These are phyloP conservation scores for Starmerella bombi DNA, from an alignment of 805 yeast genomes.

Conservation along the genomic window DNA sequence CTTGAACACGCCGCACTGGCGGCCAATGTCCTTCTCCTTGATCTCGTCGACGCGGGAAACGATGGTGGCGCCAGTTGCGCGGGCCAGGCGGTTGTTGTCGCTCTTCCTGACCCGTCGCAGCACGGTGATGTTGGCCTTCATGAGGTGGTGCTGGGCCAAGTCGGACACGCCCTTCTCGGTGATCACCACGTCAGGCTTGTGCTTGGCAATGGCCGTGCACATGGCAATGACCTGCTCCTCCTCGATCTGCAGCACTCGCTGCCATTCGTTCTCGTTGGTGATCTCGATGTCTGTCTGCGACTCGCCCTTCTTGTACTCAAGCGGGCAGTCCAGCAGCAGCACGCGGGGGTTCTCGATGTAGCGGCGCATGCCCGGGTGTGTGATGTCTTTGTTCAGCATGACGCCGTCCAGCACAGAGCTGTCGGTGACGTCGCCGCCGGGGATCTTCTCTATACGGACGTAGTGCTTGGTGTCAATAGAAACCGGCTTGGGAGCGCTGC, in stretches of 20 bases:
- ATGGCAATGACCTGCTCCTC: conserved; percentile 87
- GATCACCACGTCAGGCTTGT: conserved; percentile 86
- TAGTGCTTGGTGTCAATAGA: conserved; percentile 91
- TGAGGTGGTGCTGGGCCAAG: conserved; percentile 88
- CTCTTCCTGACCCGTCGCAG: conserved; percentile 90
- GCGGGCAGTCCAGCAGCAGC: conserved; percentile 83
- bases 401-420: conserved; percentile 82
- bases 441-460: conserved; percentile 86
- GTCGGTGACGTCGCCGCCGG: conserved; percentile 95
- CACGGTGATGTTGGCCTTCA: conserved; percentile 86
- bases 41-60: conserved; percentile 92
- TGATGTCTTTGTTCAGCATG: conserved; percentile 86
- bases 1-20: conserved; percentile 76
- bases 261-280: conserved; percentile 93
- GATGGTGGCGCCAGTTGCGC: conserved; percentile 95
- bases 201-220: conserved; percentile 71
- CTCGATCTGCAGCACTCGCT: conserved; percentile 84
- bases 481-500: conserved; percentile 32
- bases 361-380: conserved; percentile 98
- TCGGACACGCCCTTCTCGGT: conserved; percentile 98
- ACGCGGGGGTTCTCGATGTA: conserved; percentile 77
- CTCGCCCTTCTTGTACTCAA: conserved; percentile 98
- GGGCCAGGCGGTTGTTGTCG: conserved; percentile 89
- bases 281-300: conserved; percentile 96
- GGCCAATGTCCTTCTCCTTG: conserved; percentile 81